A percentile compares a stretch with the other conserved stretches of the same genome.
phyloP scores from a whole-genome alignment of 2,329 filamentous ascomycete genomes.

The Cladosporium sp. region DNA sequence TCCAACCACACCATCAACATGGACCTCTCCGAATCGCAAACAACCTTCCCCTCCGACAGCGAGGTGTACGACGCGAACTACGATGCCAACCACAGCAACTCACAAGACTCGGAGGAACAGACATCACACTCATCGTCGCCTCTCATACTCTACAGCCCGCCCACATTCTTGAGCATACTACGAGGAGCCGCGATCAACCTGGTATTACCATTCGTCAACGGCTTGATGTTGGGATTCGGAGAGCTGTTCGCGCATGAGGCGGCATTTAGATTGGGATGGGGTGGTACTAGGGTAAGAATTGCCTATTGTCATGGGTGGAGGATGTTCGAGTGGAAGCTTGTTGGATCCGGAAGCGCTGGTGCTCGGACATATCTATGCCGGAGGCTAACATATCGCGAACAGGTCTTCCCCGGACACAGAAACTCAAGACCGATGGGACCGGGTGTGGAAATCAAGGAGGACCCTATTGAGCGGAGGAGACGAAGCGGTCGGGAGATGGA shows the following conservation, averaged over 20 bases:
- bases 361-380: neutral
- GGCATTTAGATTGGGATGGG: conserved; percentile 90
- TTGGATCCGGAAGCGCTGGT: neutral
- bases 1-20: conserved; percentile 6
- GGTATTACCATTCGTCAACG: conserved; percentile 93
- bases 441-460: conserved; percentile 76
- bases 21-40: conserved; percentile 66
- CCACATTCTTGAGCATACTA: conserved; percentile 80
- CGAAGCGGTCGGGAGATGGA: conserved; percentile 57
- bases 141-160: conserved; percentile 83
- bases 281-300: conserved; percentile 74
- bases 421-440: conserved; percentile 69
- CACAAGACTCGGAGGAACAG: conserved; percentile 57
- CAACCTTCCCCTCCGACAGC: conserved; percentile 80
- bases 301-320: neutral
- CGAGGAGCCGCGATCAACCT: conserved; percentile 93
- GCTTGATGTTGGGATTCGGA: conserved; percentile 96
- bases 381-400: conserved; percentile 14
- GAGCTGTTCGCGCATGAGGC: conserved; percentile 96
- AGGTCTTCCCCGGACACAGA: conserved; percentile 63
- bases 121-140: conserved; percentile 64
- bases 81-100: conserved; percentile 52
- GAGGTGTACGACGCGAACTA: conserved; percentile 81
- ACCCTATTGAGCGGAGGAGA: conserved; percentile 58
- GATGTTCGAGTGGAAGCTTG: neutral